A percentile compares a stretch with the other conserved stretches of the same genome.
phyloP scores from a whole-genome alignment of 2,329 filamentous ascomycete species.

The Colletotrichum abscissum region DNA sequence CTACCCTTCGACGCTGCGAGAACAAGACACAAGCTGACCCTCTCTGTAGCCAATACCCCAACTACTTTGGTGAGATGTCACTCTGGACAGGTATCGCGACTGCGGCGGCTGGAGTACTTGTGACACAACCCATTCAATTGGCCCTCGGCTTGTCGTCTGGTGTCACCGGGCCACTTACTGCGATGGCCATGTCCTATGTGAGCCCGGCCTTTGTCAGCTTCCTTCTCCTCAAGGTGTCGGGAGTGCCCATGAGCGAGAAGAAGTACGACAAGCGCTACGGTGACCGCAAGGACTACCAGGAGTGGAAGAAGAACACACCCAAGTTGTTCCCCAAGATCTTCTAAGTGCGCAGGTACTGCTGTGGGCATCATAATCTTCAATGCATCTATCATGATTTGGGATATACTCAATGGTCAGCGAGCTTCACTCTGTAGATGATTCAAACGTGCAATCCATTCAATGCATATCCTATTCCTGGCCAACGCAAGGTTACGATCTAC shows the following conservation, averaged over 20 bases:
- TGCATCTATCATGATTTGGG: not conserved
- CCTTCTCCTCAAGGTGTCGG: slow-evolving; percentile 71
- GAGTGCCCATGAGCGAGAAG: slow-evolving; percentile 73
- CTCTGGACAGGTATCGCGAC: slow-evolving; percentile 77
- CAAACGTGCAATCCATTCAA: not conserved
- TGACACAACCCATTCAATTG: slow-evolving; percentile 62
- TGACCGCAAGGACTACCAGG: slow-evolving; percentile 71
- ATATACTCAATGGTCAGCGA: not conserved
- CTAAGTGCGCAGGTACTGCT: slow-evolving; percentile 28
- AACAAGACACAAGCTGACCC: not conserved
- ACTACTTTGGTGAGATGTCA: slow-evolving; percentile 79
- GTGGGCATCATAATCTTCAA: not conserved
- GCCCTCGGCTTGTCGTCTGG: slow-evolving; percentile 66
- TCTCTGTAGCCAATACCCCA: slow-evolving; percentile 66
- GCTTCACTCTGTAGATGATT: not conserved
- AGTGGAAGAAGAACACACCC: slow-evolving; percentile 75
- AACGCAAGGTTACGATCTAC: not conserved
- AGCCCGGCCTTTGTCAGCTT: slow-evolving; percentile 75
- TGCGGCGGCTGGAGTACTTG: slow-evolving; percentile 66
- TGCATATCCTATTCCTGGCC: not conserved
- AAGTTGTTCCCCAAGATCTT: slow-evolving; percentile 72
- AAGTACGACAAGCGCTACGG: slow-evolving; percentile 77
- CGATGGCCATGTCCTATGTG: slow-evolving; percentile 59
- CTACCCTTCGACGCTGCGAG: not conserved
- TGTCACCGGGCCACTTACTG: slow-evolving; percentile 43